Base-by-base conservation (phyloP, 1,284 basidiomycete genomes). In the Termitomyces sp. region DNA sequence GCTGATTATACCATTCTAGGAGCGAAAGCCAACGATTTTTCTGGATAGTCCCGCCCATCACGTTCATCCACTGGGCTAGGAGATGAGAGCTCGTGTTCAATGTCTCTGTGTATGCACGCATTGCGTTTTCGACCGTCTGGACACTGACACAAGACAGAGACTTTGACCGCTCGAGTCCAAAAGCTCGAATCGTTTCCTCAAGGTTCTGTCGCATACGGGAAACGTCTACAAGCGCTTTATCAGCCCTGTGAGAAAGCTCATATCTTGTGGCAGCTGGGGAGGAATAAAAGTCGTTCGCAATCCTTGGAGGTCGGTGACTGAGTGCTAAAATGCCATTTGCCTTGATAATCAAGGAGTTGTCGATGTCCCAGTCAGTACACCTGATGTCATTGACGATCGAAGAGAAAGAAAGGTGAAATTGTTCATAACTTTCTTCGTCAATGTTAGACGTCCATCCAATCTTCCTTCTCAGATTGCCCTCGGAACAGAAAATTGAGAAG, bases 401-500 rank as follows among this genome's bases (percentile, higher is more conserved):
- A 5, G 50, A 42, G 12, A 51, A 33, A 5, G 19, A 26, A 17
- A 30, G 50, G 24, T 51, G 50, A 19, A 51, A 51, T 24, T 5
- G 34, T 31, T 51, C 38, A 26, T 51, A 51, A n/a, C 12, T 24
- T 7, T 51, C 17, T 19, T 51, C 50, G 19, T 51, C 50, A 15
- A 51, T 34, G 8, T 33, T 31, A 19, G 39, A 42, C 5, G 50
- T 42, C 50, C 39, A 42, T 33, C 39, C 31, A 6, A 41, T 41
- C 30, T 43, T 41, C 30, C 50, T 31, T 19, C 13, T 17, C 28
- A 51, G 39, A 30, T 43, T 21, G 17, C 50, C 50, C 19, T 51
- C 50, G 10, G 50, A 51, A 21, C 50, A 51, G 38, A 51, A 42
- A 26, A 51, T 51, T 1, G 50, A 41, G 40, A 51, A 51, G 13